Evolutionary conservation across 306 rosid genomes (phyloP), one percentile per base, ranked within the genome.

Genomic region (Citrullus mucosospermus): DNA sequence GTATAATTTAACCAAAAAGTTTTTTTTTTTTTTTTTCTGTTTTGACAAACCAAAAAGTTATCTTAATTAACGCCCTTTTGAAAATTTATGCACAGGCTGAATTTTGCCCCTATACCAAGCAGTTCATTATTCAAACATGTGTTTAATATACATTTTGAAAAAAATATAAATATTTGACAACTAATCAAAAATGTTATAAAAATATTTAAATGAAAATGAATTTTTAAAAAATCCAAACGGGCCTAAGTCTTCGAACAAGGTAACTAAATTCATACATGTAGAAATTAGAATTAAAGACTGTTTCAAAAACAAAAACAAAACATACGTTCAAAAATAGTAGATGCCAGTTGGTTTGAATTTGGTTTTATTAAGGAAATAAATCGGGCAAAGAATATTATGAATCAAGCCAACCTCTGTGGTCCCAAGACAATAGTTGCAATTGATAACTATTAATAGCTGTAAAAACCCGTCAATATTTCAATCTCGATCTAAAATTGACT

Each of bases 331-430:
- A 16, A 72, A 22, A 72, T 0, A 32, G 60, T 72, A 28, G 77
- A 50, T 72, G 58, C 77, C 77, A 72, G 77, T 48, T 72, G 77
- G 77, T 50, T 50, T 72, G 77, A 28, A 72, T 46, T 43, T 72
- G 77, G 41, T 6, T 70, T 66, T 70, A 44, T 70, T 70, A 28
- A 72, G 77, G 14, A 72, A 48, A 25, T 50, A 46, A 50, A 71
- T 25, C 77, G 25, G 36, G 1, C 3, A 48, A 5, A 25, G 39
- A 48, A 71, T 48, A 71, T 48, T 12, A 14, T 48, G 56, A 44
- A 46, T 11, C 55, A 70, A 72, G 11, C 59, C 59, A 48, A 72
- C 77, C 25, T 8, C 38, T 1, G 39, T 44, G 53, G 74, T 67
- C 74, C 51, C 12, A 9, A 0, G n/a, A 66, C 53, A 67, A n/a